A percentile compares a stretch with the other conserved stretches of the same genome.
phyloP scores from a whole-genome alignment of 2,329 filamentous ascomycete species.

The Fusarium keratoplasticum region DNA sequence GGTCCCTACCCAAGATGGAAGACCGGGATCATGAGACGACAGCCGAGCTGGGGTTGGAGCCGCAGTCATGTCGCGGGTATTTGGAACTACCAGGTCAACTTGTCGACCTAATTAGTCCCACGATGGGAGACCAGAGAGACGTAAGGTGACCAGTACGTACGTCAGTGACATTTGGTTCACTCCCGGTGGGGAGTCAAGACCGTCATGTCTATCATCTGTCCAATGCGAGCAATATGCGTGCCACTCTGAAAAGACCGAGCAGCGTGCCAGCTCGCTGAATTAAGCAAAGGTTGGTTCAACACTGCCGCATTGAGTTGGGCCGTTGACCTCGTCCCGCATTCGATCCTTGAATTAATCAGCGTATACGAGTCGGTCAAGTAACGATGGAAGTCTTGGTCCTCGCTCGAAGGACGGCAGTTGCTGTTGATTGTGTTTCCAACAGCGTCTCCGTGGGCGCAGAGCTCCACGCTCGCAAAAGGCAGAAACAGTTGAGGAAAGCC shows the following conservation, averaged over 20 bases:
- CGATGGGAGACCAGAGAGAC: conserved; percentile 34
- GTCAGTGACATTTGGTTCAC: conserved; percentile 35
- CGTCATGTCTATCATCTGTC: conserved; percentile 34
- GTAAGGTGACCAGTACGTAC: conserved; percentile 39
- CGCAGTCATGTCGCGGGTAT: conserved; percentile 39
- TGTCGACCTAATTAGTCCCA: conserved; percentile 25
- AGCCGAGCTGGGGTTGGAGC: conserved; percentile 44
- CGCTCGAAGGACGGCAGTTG: conserved; percentile 29
- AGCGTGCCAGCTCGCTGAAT: conserved; percentile 9
- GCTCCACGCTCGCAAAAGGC: conserved; percentile 22
- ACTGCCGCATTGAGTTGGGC: background rate
- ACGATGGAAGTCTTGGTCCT: conserved; percentile 17
- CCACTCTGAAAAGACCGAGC: conserved; percentile 28
- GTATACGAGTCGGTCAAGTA: conserved; percentile 11
- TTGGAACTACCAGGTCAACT: conserved; percentile 33
- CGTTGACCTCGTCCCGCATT: conserved; percentile 3
- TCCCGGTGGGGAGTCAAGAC: conserved; percentile 35
- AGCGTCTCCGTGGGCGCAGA: conserved; percentile 23
- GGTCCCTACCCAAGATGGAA: conserved; percentile 41
- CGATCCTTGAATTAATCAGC: background rate
- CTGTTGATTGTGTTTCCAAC: conserved; percentile 11
- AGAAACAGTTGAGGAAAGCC: conserved; percentile 34
- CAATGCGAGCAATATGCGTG: conserved; percentile 31
- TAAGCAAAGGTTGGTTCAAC: background rate
- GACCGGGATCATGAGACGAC: conserved; percentile 43